Percentiles rank a stretch among this genome's conserved stretches.
phyloP scores from a whole-genome alignment of 345 rosid genomes.

The Gossypioides kirkii region DNA sequence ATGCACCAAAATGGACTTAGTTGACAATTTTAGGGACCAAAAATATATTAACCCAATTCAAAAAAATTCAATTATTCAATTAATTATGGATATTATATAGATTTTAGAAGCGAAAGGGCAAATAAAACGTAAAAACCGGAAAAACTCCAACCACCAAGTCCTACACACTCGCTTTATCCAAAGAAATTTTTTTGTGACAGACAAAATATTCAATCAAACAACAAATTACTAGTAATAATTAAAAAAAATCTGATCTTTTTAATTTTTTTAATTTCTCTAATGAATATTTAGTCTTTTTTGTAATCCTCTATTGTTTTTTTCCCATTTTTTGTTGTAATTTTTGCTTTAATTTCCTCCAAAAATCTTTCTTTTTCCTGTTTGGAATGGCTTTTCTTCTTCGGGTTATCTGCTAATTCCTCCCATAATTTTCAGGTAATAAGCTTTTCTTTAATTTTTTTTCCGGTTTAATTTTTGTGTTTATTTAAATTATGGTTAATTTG shows the following conservation, averaged over 20 bases:
- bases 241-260: slow-evolving; percentile 12
- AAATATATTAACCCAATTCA: too few species aligned
- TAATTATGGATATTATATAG: too few species aligned
- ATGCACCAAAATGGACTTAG: too few species aligned
- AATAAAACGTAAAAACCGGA: background rate
- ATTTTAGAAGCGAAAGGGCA: background rate
- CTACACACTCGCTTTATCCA: slow-evolving; percentile 36
- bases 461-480: slow-evolving; percentile 15
- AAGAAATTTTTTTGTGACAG: slow-evolving; percentile 20
- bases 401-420: slow-evolving; percentile 25
- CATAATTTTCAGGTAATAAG: background rate
- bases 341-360: slow-evolving; percentile 12
- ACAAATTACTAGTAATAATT: background rate
- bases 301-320: slow-evolving; percentile 3
- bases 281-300: slow-evolving; percentile 10
- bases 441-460: background rate
- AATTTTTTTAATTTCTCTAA: background rate
- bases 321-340: slow-evolving; percentile 23
- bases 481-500: background rate
- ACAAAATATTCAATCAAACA: slow-evolving; percentile 10
- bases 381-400: slow-evolving; percentile 22
- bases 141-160: slow-evolving; percentile 8
- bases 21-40: too few species aligned
- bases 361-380: background rate
- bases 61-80: too few species aligned